Evolutionary conservation across 2,329 filamentous ascomycete species (phyloP).

Genomic region (Beauveria scarabaeidicola): DNA sequence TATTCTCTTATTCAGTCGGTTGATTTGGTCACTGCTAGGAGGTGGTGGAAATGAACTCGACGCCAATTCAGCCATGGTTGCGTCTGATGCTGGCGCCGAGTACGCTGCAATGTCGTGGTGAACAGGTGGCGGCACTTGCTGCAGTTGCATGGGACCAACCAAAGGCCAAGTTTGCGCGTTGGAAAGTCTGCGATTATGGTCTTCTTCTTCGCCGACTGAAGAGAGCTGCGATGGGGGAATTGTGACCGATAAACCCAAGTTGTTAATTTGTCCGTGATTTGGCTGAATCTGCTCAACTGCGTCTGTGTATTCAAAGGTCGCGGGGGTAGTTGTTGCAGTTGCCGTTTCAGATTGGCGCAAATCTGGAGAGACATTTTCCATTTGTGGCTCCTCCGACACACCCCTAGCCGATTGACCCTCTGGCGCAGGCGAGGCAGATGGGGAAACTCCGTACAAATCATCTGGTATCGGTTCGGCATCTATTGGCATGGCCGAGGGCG

Average conservation of each 20-base stretch:
- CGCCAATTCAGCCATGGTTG: background rate
- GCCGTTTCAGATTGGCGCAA: background rate
- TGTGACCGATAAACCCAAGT: constrained; percentile 20
- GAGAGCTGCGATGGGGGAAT: constrained; percentile 20
- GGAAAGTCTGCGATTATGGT: constrained; percentile 20
- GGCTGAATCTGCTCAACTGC: constrained; percentile 15
- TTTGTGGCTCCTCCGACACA: background rate
- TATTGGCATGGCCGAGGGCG: constrained; percentile 15
- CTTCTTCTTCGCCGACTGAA: background rate
- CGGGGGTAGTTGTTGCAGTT: constrained; percentile 1
- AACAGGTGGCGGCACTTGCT: background rate
- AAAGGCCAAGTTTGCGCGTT: constrained; percentile 41
- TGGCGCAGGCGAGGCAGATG: constrained; percentile 32
- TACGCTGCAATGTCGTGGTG: constrained; percentile 2
- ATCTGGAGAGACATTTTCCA: background rate
- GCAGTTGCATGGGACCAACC: constrained; percentile 18
- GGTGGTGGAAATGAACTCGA: constrained; percentile 25
- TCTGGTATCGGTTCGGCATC: constrained; percentile 22
- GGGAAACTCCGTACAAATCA: constrained; percentile 40
- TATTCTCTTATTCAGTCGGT: constrained; percentile 29
- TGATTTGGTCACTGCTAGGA: constrained; percentile 31
- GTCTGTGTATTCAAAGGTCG: constrained; percentile 16
- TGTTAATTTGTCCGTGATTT: constrained; percentile 14
- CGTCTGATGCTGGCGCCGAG: background rate
- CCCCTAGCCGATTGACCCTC: background rate